Evolutionary conservation across 2,329 filamentous ascomycete species (phyloP), one percentile per base, ranked within the genome.

Genomic region (Celoporthe dispersa): DNA sequence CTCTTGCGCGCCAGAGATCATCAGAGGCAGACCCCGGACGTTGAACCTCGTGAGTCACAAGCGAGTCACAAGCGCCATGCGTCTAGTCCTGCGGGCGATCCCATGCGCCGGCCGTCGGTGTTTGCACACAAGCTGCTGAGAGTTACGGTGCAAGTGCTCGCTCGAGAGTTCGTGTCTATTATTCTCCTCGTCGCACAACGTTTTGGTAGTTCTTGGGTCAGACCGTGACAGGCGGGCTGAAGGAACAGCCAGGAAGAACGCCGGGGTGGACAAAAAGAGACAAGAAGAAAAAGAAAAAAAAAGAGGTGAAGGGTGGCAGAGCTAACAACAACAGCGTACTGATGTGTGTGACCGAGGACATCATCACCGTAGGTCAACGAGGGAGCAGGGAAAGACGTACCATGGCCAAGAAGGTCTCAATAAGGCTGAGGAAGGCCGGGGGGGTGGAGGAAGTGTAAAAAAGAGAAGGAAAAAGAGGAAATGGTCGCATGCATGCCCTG

Each of bases 21-120:
- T 57, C 53, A 60, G 37, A 25, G 33, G 19, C 59, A 39, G 19
- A 33, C 55, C 28, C 16, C 9, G 25, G 55, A 22, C 55, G 28
- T 16, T 59, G 19, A 11, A 22, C 25, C 22, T 28, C 35, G 39
- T 71, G 70, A 71, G 67, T 71, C 70, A 71, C 64, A 55, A 61
- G 57, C 37, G 70, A 71, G 67, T 71, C 70, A 71, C 64, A 55
- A 61, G 57, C 37, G 66, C 66, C 48, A 53, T 37, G 44, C 33
- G 44, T 65, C 31, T 28, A 22, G 31, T 57, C 61, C 55, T 65
- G 48, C 64, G 59, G 44, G 19, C 22, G 39, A 48, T 28, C 51
- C 31, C 62, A 60, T 48, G 59, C 28, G 28, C 28, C 16, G 41
- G 51, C 44, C 48, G 69, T n/a, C 35, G 8, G 12, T 31, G 8